Percentiles rank a stretch among this genome's conserved stretches.
Conservation (phyloP, 192 early-diverging fungal genomes). For the Mortierella antarctica region DNA sequence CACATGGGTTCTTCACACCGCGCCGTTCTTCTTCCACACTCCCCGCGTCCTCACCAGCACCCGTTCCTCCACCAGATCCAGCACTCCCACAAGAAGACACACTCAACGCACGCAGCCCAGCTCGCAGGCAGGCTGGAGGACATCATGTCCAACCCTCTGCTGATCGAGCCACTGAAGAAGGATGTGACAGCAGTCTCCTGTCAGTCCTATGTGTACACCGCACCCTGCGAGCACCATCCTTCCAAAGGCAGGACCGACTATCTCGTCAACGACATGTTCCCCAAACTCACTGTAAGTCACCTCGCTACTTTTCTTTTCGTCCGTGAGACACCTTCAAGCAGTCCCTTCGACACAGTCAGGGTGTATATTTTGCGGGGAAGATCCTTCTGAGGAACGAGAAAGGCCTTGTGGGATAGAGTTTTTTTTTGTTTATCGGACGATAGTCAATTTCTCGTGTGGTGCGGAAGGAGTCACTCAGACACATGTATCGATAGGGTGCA, state of each 20-base stretch:
- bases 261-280: constrained; percentile 55
- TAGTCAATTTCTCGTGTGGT: constrained; percentile 4
- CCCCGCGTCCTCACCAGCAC: constrained; percentile 8
- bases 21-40: constrained; percentile 3
- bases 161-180: constrained; percentile 37
- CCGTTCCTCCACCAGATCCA: constrained; percentile 33
- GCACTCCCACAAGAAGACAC: constrained; percentile 39
- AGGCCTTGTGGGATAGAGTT: constrained; percentile 3
- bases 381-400: not conserved
- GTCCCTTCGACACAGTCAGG: too few species aligned
- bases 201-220: constrained; percentile 47
- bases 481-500: constrained; percentile 34
- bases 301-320: constrained; percentile 1
- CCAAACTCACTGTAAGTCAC: constrained; percentile 47
- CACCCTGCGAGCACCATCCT: constrained; percentile 50
- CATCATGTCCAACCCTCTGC: constrained; percentile 46
- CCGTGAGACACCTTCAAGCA: not conserved
- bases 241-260: constrained; percentile 48
- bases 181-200: not conserved
- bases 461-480: constrained; percentile 13
- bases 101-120: constrained; percentile 14
- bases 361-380: constrained; percentile 23
- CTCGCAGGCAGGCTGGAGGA: constrained; percentile 47
- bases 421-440: constrained; percentile 2
- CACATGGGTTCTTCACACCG: constrained; percentile 20